Percentiles rank a stretch among this genome's conserved stretches.
Conservation (phyloP, 495 filamentous ascomycete genomes). For the Elasticomyces elasticus region DNA sequence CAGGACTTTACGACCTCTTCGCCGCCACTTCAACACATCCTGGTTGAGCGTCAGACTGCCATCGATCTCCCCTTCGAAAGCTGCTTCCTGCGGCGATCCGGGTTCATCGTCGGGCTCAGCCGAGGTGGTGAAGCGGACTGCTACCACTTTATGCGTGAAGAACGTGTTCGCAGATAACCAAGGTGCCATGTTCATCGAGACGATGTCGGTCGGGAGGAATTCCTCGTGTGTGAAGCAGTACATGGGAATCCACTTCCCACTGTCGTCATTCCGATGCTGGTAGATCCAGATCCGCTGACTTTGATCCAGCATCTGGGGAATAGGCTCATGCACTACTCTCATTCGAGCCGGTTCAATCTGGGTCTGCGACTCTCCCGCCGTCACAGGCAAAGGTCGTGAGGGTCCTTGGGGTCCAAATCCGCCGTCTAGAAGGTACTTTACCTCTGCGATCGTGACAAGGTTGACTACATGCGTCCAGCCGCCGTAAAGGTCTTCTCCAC, state of each 20-base stretch:
- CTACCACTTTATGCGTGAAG: constrained; percentile 41
- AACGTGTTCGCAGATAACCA: constrained; percentile 7
- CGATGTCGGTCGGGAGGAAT: constrained; percentile 2
- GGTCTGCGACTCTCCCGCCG: constrained; percentile 15
- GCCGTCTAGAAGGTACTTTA: constrained; percentile 53
- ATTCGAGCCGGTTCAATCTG: not conserved
- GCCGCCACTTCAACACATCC: constrained; percentile 14
- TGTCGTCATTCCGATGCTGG: constrained; percentile 43
- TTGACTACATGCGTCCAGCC: constrained; percentile 59
- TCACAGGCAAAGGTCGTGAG: constrained; percentile 44
- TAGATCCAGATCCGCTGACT: constrained; percentile 50
- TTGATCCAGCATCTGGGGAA: constrained; percentile 37
- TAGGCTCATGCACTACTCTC: constrained; percentile 13
- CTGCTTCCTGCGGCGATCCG: not conserved
- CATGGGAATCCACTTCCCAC: constrained; percentile 42
- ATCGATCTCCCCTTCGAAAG: constrained; percentile 15
- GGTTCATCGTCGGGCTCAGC: not conserved
- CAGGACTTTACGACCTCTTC: constrained; percentile 35
- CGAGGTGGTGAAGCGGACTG: constrained; percentile 12
- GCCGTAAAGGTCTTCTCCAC: constrained; percentile 11
- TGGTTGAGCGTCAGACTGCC: constrained; percentile 7
- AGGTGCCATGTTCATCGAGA: constrained; percentile 5
- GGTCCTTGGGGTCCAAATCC: constrained; percentile 59
- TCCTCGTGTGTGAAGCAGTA: constrained; percentile 45
- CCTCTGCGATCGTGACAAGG: constrained; percentile 46